Percentiles rank a stretch among this genome's conserved stretches.
These are phyloP conservation scores for Spergularia azorica DNA, from an alignment of 179 eudicot genomes.

Conservation along the genomic window DNA sequence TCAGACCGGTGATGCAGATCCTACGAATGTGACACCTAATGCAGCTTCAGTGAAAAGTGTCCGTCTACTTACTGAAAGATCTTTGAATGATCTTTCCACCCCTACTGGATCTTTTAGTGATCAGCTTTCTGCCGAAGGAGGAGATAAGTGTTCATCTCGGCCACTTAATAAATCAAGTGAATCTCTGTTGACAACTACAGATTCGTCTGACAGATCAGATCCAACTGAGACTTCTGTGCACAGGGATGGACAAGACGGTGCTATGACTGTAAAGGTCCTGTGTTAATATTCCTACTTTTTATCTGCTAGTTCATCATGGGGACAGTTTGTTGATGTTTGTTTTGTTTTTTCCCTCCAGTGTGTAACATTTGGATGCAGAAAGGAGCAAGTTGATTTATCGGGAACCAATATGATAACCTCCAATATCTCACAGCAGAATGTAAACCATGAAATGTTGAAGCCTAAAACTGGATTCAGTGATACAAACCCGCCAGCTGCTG, in stretches of 20 bases:
- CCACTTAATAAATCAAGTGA: constrained; percentile 15
- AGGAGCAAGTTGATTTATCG: constrained; percentile 25
- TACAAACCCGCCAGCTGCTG: constrained; percentile 16
- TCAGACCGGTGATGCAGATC: constrained; percentile 20
- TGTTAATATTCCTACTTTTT: background rate
- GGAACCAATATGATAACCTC: constrained; percentile 6
- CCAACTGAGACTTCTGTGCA: constrained; percentile 28
- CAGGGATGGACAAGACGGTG: constrained; percentile 22
- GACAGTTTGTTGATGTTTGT: background rate
- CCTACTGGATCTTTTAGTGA: background rate
- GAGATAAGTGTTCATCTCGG: background rate
- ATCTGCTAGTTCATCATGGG: background rate
- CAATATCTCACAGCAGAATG: background rate
- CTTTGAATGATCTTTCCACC: constrained; percentile 20
- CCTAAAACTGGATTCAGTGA: constrained; percentile 22
- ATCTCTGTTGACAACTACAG: constrained; percentile 11
- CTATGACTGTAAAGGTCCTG: constrained; percentile 22
- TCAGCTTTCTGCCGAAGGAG: constrained; percentile 19
- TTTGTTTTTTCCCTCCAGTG: constrained; percentile 14
- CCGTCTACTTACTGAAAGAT: constrained; percentile 19
- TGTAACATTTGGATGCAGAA: constrained; percentile 12
- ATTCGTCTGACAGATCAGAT: constrained; percentile 24
- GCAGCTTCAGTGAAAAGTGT: constrained; percentile 33
- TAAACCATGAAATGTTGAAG: constrained; percentile 1
- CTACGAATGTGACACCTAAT: constrained; percentile 24